Conservation (phyloP, 805 yeast genomes). For the Candida jianshihensis region DNA sequence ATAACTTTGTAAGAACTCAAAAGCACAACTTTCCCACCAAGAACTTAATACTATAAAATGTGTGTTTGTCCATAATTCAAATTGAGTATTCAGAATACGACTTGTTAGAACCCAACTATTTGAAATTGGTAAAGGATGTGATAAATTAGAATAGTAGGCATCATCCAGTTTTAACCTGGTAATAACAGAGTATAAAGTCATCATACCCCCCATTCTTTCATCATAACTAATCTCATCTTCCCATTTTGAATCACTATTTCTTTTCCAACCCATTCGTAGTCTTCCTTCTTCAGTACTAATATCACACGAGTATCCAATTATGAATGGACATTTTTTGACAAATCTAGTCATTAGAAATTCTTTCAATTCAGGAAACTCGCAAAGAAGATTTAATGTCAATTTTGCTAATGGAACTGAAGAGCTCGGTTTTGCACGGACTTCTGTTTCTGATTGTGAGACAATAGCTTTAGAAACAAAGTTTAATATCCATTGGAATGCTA, state of each 20-base stretch:
- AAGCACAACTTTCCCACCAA: slow-evolving; percentile 90
- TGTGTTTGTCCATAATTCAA: slow-evolving; percentile 46
- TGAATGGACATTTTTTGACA: slow-evolving; percentile 84
- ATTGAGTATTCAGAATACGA: slow-evolving; percentile 54
- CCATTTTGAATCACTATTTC: slow-evolving; percentile 34
- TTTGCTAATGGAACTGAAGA: slow-evolving; percentile 77
- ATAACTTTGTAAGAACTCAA: slow-evolving; percentile 45
- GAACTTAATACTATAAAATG: slow-evolving; percentile 67
- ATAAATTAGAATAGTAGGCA: slow-evolving; percentile 20
- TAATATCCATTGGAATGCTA: slow-evolving; percentile 65
- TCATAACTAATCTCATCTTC: slow-evolving; percentile 62
- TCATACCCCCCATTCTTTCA: slow-evolving; percentile 84
- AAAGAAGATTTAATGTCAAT: slow-evolving; percentile 48
- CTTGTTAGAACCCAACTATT: slow-evolving; percentile 71
- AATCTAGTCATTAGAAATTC: slow-evolving; percentile 59
- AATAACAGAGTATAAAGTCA: slow-evolving; percentile 71
- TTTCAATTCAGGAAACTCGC: slow-evolving; percentile 36
- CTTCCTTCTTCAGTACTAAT: slow-evolving; percentile 82
- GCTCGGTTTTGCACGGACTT: slow-evolving; percentile 70
- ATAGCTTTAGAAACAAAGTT: slow-evolving; percentile 82
- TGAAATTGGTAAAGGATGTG: slow-evolving; percentile 51
- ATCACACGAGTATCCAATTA: slow-evolving; percentile 73
- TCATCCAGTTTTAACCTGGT: slow-evolving; percentile 41
- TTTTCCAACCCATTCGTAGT: slow-evolving; percentile 80
- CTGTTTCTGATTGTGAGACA: slow-evolving; percentile 89